A percentile compares a stretch with the other conserved stretches of the same genome.
These are phyloP conservation scores for Suhomyces maxii DNA, from an alignment of 1,139 yeast genomes.

Conservation along the genomic window DNA sequence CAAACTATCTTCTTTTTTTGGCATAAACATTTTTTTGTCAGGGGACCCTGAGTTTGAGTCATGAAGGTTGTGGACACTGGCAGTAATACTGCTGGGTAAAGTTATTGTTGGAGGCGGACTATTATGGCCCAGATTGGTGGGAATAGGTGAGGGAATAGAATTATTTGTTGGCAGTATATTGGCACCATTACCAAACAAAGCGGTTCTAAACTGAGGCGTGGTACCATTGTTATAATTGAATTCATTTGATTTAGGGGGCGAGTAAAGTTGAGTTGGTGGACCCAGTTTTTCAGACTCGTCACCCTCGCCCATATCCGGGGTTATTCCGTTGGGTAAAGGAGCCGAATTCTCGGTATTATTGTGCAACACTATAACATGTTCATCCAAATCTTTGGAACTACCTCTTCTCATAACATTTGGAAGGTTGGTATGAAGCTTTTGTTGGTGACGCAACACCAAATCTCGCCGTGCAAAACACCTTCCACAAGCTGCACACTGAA, in stretches of 20 bases:
- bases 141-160: constrained; percentile 26
- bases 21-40: background rate
- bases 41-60: constrained; percentile 2
- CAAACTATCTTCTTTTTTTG: constrained; percentile 4
- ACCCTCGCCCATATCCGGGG: constrained; percentile 9
- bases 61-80: constrained; percentile 1
- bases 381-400: constrained; percentile 22
- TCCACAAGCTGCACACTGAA: constrained; percentile 52
- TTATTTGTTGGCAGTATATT: constrained; percentile 5
- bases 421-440: constrained; percentile 31
- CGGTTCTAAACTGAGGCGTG: constrained; percentile 25
- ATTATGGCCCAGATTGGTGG: constrained; percentile 23
- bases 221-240: constrained; percentile 4
- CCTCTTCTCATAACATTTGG: constrained; percentile 20
- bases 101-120: constrained; percentile 21
- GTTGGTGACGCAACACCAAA: constrained; percentile 50
- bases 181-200: constrained; percentile 15
- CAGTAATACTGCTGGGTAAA: constrained; percentile 4
- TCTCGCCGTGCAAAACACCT: constrained; percentile 52
- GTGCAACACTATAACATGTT: constrained; percentile 44
- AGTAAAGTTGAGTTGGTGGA: constrained; percentile 14
- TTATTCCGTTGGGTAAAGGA: constrained; percentile 34
- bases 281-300: constrained; percentile 4
- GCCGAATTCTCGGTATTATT: constrained; percentile 48
- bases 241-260: constrained; percentile 20